Percentiles rank a stretch among this genome's conserved stretches.
Conservation (phyloP, 1,284 basidiomycete species). For the Trametes polyzona region DNA sequence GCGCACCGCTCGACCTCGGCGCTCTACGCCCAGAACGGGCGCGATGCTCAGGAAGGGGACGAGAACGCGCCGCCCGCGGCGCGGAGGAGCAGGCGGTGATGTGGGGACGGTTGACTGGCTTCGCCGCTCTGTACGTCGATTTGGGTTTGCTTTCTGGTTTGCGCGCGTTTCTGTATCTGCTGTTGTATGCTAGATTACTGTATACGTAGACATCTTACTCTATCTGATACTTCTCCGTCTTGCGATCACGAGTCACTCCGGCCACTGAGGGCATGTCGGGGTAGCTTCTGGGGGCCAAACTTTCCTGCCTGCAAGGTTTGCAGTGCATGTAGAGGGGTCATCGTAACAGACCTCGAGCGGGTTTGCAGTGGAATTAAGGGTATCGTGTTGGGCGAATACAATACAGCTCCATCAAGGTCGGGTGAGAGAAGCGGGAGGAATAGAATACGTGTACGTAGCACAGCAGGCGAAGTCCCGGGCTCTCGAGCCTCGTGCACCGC, state of each 20-base stretch:
- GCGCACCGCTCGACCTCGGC: conserved; percentile 58
- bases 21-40: conserved; percentile 38
- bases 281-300: neutral
- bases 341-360: no score
- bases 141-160: neutral
- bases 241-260: no score
- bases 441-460: no score
- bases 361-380: neutral
- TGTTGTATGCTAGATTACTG: conserved; percentile 13
- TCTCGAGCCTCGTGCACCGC: no score
- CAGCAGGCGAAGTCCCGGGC: no score
- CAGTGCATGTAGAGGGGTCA: no score
- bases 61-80: conserved; percentile 16
- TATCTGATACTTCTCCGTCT: neutral
- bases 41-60: conserved; percentile 26
- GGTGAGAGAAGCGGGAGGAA: neutral
- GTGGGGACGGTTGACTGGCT: neutral
- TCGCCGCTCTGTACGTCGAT: no score
- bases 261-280: no score
- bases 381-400: neutral
- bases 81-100: neutral
- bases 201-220: neutral
- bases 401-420: neutral
- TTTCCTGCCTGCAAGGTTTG: neutral
- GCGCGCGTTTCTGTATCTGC: neutral